These are phyloP conservation scores for Sodiomyces alkalinus DNA, from an alignment of 2,329 filamentous ascomycete genomes.

Conservation along the genomic window DNA sequence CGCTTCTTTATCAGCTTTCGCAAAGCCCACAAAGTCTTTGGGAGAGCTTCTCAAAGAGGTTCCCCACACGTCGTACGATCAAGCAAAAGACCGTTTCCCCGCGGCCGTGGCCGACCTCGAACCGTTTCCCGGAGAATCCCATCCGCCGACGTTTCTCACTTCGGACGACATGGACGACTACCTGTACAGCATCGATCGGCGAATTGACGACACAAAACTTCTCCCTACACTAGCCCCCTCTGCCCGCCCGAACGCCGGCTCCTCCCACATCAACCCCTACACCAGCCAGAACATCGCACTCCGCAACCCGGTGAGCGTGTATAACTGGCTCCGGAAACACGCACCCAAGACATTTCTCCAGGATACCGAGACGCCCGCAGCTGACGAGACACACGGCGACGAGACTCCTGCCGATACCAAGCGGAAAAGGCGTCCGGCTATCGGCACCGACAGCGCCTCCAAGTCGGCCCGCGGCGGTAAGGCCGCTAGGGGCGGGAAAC, in stretches of 20 bases:
- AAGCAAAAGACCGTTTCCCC: conserved; percentile 50
- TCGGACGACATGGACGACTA: conserved; percentile 62
- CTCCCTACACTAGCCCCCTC: conserved; percentile 37
- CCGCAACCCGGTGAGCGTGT: conserved; percentile 76
- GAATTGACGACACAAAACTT: conserved; percentile 26
- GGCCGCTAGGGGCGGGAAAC: conserved; percentile 21
- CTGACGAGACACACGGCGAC: conserved; percentile 22
- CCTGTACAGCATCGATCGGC: conserved; percentile 46
- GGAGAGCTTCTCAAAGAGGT: conserved; percentile 34
- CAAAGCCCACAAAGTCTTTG: conserved; percentile 29
- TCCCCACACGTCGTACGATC: conserved; percentile 32
- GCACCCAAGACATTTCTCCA: conserved; percentile 75
- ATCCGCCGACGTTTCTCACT: conserved; percentile 51
- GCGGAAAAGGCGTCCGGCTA: conserved; percentile 10
- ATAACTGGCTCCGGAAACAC: conserved; percentile 85
- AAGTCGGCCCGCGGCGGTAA: conserved; percentile 19
- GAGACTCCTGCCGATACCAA: conserved; percentile 9
- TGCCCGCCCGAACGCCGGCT: conserved; percentile 18
- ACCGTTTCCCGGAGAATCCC: conserved; percentile 32
- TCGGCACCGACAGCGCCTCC: conserved; percentile 14
- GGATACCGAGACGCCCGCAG: conserved; percentile 39
- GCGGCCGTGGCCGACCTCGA: conserved; percentile 33
- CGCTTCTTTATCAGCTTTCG: too few species aligned
- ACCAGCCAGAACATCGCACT: conserved; percentile 21
- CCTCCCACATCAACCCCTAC: conserved; percentile 20